Base-by-base conservation (phyloP, 2,329 filamentous ascomycete species). In the Curvularia sp. region DNA sequence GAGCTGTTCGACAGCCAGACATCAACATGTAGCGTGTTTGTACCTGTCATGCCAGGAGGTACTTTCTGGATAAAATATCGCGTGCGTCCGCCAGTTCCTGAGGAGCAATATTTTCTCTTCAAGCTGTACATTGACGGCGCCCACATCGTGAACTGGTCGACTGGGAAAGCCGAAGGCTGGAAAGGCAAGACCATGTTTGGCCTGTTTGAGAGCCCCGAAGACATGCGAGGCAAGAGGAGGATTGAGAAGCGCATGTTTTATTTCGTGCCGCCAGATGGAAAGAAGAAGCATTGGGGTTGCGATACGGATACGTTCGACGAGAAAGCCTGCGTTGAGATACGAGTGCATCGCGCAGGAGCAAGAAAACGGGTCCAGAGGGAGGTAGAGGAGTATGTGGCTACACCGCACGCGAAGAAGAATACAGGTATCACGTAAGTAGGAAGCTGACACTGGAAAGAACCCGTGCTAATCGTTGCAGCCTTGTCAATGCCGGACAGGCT, bases 21-120 rank as follows among this genome's bases (percentile, higher is more conserved):
- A 5, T 72, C 73, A n/a, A 70, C 75, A 38, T 71, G 70, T 57
- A 72, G 67, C 41, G 72, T 77, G 42, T 75, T 75, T 58, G 61
- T 79, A 5, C 76, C 76, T 3, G 69, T 64, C 0, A 66, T 75
- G 12, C 74, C 77, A 0, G 69, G 67, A 0, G 76, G 73, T 30
- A 77, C 77, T 7, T 82, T 83, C 67, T 82, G 80, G 80, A 71
- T 83, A 54, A 60, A 65, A 22, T 82, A 82, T 62, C 64, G 61
- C 15, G 62, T 78, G 55, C 63, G 60, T 5, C 68, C 68, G 5
- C 74, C 73, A 3, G 63, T 75, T 1, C 74, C 73, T 3, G 66
- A 64, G 1, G 68, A 64, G 1, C 65, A 75, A 35, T 69, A 71
- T 60, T 81, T 78, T 57, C 76, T 81, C 58, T 83, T 83, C 76